Evolutionary conservation across 371 early-diverging fungal species (phyloP).

Genomic region (Apophysomyces sp.): DNA sequence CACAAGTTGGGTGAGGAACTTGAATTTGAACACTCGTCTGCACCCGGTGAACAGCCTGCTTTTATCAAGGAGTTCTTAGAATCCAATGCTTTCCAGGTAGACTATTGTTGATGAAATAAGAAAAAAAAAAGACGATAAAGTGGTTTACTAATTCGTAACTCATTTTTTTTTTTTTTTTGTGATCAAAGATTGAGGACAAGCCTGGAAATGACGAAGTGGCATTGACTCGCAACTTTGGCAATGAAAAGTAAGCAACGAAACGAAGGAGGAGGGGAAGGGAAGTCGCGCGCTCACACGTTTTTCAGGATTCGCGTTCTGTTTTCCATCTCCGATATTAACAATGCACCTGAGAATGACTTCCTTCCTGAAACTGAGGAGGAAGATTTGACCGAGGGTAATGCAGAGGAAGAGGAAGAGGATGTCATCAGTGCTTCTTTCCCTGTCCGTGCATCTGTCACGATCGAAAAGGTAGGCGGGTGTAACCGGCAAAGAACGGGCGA

Average conservation of each 20-base stretch:
- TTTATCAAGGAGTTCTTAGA: conserved; percentile 79
- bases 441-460: conserved; percentile 77
- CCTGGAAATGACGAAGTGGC: conserved; percentile 79
- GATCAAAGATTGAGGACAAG: conserved; percentile 72
- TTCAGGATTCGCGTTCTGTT: conserved; percentile 80
- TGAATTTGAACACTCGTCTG: conserved; percentile 77
- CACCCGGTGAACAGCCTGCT: conserved; percentile 58
- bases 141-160: too few species aligned
- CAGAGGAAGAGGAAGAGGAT: conserved; percentile 54
- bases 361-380: conserved; percentile 43
- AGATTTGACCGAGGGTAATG: conserved; percentile 34
- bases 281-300: background rate
- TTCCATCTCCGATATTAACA: conserved; percentile 84
- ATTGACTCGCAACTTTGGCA: conserved; percentile 84
- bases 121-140: too few species aligned
- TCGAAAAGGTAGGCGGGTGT: conserved; percentile 67
- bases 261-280: background rate
- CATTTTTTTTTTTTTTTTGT: too few species aligned
- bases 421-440: conserved; percentile 65
- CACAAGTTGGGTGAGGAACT: conserved; percentile 78
- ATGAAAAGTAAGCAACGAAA: conserved; percentile 73
- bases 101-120: too few species aligned
- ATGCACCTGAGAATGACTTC: conserved; percentile 55
- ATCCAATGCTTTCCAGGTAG: conserved; percentile 76
- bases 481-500: background rate